Conservation (phyloP, 768 basidiomycete species). For the Trametes meyenii region DNA sequence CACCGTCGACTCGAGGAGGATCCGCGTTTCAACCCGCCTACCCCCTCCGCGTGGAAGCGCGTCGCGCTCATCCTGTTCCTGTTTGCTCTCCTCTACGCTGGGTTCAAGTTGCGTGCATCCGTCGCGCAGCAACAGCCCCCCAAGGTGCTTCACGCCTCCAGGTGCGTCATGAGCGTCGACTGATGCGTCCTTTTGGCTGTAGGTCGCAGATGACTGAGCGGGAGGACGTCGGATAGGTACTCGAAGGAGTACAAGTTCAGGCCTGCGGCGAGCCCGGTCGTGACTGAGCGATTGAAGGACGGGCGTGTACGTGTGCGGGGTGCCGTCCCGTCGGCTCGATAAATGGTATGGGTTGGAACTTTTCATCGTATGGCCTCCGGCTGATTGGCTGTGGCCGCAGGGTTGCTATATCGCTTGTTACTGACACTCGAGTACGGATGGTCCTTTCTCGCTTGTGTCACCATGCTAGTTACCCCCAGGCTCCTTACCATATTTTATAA, state of each 20-base stretch:
- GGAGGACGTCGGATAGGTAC: conserved; percentile 51
- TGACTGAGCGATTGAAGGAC: conserved; percentile 76
- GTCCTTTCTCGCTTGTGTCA: too few species aligned
- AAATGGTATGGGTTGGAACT: background rate
- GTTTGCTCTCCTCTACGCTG: conserved; percentile 44
- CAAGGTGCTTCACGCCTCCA: conserved; percentile 60
- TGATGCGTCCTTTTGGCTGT: background rate
- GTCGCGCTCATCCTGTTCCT: conserved; percentile 48
- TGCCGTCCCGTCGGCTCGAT: conserved; percentile 44
- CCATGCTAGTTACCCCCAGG: too few species aligned
- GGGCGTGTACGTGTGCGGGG: conserved; percentile 73
- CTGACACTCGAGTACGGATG: too few species aligned
- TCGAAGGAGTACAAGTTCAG: conserved; percentile 81
- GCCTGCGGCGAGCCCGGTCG: conserved; percentile 82
- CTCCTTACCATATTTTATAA: too few species aligned
- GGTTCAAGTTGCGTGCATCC: conserved; percentile 32
- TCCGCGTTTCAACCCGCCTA: conserved; percentile 52
- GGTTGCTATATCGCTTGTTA: too few species aligned
- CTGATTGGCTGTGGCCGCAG: too few species aligned
- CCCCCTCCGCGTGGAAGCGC: conserved; percentile 56
- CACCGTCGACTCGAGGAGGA: conserved; percentile 38
- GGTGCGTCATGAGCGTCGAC: conserved; percentile 46
- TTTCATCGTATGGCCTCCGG: background rate
- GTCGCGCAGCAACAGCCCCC: conserved; percentile 31
- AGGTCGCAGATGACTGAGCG: background rate